Evolutionary conservation across 257 asterid genomes (phyloP), one percentile per base, ranked within the genome.

Genomic region (Forsythia suspensa): DNA sequence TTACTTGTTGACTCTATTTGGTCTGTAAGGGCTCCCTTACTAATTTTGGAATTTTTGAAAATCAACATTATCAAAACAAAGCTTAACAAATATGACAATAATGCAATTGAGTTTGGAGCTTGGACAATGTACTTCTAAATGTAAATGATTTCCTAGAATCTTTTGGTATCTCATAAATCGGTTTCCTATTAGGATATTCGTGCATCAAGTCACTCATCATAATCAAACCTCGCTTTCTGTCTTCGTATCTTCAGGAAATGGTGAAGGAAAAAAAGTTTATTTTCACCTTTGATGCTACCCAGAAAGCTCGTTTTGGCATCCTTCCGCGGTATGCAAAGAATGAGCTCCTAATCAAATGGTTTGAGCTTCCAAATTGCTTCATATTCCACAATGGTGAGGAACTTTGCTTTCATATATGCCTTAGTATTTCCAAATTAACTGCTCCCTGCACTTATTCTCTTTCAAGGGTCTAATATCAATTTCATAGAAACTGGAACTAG

Each of bases 301-400:
- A 90, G 79, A 91, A 89, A 85, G 97, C 99, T 76, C 97, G 91
- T 51, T 96, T 96, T 81, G 99, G 99, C 37, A 80, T 96, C 80
- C 99, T 96, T 74, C 97, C 99, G 0, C 92, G 99, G 38, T 96
- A 93, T 82, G 94, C 97, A 29, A 94, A 87, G 79, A 94, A 84
- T 83, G 99, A 96, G 81, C 71, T 80, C 79, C 84, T 87, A 77
- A 93, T 96, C 82, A 91, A 86, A 87, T 96, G 99, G 99, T 96
- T 96, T 76, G 98, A 96, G 89, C 97, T 96, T 83, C 98, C 99
- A 77, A 93, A 87, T 71, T 96, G 99, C 92, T 92, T 92, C 92
- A 92, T 96, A 75, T 96, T 94, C 87, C 99, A 96, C 80, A 96
- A 96, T 16, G 98, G 99, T 96, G 81, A 85, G 97, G 76, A 77